phyloP scores from a whole-genome alignment of 345 rosid genomes.

The Limnanthes douglasii region DNA sequence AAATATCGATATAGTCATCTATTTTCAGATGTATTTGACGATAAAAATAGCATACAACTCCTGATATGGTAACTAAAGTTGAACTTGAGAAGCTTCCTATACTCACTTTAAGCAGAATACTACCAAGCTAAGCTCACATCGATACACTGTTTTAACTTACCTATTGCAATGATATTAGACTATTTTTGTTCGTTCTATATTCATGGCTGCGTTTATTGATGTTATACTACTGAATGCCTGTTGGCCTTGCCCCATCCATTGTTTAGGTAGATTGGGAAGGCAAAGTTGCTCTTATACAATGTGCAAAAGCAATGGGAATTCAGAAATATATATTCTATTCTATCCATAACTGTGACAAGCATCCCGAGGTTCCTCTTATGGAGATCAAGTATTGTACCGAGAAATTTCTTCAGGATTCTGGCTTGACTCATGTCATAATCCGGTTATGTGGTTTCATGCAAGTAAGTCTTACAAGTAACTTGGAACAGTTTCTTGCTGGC shows the following conservation, averaged over 20 bases:
- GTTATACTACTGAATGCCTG: not conserved
- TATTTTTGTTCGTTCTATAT: no score
- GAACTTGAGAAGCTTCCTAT: no score
- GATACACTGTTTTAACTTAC: no score
- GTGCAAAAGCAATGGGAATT: constrained; percentile 97
- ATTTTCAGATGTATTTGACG: no score
- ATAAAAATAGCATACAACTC: no score
- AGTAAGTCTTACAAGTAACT: constrained; percentile 20
- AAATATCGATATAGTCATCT: not conserved
- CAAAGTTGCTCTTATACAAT: constrained; percentile 91
- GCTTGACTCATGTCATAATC: constrained; percentile 47
- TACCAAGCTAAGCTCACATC: no score
- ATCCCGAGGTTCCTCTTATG: constrained; percentile 95
- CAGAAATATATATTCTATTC: constrained; percentile 85
- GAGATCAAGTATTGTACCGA: constrained; percentile 95
- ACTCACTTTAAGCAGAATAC: no score
- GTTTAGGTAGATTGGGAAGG: constrained; percentile 99
- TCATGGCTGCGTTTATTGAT: not conserved
- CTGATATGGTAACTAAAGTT: no score
- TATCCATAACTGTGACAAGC: constrained; percentile 95
- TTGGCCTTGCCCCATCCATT: no score
- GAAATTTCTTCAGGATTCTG: constrained; percentile 71
- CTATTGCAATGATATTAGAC: no score
- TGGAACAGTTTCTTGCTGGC: not conserved
- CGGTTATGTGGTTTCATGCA: constrained; percentile 96